Evolutionary conservation across 352 stramenopile genomes (phyloP).

Genomic region (Phytophthora tubulina): DNA sequence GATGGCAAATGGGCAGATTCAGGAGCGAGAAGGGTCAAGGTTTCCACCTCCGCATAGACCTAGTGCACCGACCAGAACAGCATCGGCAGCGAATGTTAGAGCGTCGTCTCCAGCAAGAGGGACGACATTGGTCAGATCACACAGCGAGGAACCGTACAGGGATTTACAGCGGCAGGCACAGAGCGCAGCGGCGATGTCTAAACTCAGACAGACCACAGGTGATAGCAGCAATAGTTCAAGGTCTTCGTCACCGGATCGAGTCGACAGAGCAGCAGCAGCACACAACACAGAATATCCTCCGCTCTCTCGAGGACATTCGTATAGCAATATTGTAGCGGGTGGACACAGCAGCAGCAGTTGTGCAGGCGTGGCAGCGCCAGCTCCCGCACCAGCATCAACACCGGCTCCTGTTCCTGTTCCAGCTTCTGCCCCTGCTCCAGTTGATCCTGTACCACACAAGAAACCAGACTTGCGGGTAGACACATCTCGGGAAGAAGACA

Average conservation of each 20-base stretch:
- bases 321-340: slow-evolving; percentile 63
- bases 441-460: slow-evolving; percentile 24
- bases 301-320: slow-evolving; percentile 45
- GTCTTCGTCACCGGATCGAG: slow-evolving; percentile 34
- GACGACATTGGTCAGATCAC: slow-evolving; percentile 36
- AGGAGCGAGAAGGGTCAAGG: slow-evolving; percentile 61
- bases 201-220: slow-evolving; percentile 54
- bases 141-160: slow-evolving; percentile 40
- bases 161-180: slow-evolving; percentile 77
- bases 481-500: slow-evolving; percentile 47
- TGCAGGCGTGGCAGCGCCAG: slow-evolving; percentile 4
- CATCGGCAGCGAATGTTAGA: slow-evolving; percentile 31
- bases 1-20: slow-evolving; percentile 46
- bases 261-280: slow-evolving; percentile 24
- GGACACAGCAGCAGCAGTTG: slow-evolving; percentile 37
- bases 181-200: slow-evolving; percentile 77
- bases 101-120: slow-evolving; percentile 33
- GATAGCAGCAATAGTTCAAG: slow-evolving; percentile 39
- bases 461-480: slow-evolving; percentile 66
- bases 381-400: not conserved
- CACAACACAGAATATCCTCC: slow-evolving; percentile 34
- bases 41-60: slow-evolving; percentile 64
- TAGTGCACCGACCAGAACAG: slow-evolving; percentile 29
- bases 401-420: slow-evolving; percentile 2
- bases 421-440: not conserved